These are phyloP conservation scores for Cladosporium sp. DNA, from an alignment of 2,329 filamentous ascomycete species.

Conservation along the genomic window DNA sequence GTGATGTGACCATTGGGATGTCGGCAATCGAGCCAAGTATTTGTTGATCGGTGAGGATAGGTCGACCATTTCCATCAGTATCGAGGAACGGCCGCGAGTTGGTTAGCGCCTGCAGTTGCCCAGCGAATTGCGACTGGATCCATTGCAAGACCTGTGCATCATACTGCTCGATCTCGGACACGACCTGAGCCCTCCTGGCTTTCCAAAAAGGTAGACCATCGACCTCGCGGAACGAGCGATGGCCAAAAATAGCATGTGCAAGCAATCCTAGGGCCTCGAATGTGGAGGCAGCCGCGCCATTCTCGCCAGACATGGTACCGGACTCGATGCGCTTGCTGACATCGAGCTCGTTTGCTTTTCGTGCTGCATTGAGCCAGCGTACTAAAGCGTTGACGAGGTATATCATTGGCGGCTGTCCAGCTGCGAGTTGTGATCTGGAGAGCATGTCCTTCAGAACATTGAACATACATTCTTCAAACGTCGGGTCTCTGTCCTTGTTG, in stretches of 20 bases:
- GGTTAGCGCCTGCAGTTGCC: slow-evolving; percentile 26
- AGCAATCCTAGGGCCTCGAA: slow-evolving; percentile 32
- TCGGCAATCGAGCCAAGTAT: slow-evolving; percentile 43
- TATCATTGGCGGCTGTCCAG: slow-evolving; percentile 16
- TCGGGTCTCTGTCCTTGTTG: slow-evolving; percentile 13
- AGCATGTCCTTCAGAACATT: slow-evolving; percentile 25
- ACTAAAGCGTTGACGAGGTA: slow-evolving; percentile 22
- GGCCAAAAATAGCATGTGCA: slow-evolving; percentile 26
- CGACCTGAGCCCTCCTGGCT: slow-evolving; percentile 21
- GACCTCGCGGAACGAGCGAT: slow-evolving; percentile 22
- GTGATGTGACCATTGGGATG: slow-evolving; percentile 66
- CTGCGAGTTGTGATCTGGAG: slow-evolving; percentile 19
- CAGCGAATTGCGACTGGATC: slow-evolving; percentile 28
- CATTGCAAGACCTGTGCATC: slow-evolving; percentile 31
- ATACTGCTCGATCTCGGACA: slow-evolving; percentile 29
- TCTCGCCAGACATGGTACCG: slow-evolving; percentile 23
- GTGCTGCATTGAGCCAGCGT: slow-evolving; percentile 25
- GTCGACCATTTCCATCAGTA: slow-evolving; percentile 61
- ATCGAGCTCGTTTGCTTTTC: slow-evolving; percentile 25
- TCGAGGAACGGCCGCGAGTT: slow-evolving; percentile 57
- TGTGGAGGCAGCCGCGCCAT: slow-evolving; percentile 21
- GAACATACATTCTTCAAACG: slow-evolving; percentile 31
- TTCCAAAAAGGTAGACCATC: slow-evolving; percentile 30
- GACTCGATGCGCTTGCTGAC: slow-evolving; percentile 27
- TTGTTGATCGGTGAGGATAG: slow-evolving; percentile 58